phyloP scores from a whole-genome alignment of 2,329 filamentous ascomycete species.

The Calonectria pseudoreteaudii region DNA sequence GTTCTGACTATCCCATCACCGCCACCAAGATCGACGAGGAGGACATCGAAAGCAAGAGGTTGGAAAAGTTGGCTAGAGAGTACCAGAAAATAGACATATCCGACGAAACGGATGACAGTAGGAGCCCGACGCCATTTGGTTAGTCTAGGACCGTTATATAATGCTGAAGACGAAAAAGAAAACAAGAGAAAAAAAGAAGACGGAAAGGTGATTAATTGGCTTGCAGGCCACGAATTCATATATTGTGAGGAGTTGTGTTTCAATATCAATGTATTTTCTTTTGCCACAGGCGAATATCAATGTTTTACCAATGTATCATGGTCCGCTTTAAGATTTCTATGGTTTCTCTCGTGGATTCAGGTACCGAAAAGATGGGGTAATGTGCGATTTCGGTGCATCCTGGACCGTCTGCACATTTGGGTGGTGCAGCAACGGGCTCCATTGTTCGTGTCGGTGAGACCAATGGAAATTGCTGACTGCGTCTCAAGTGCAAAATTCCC shows the following conservation, averaged over 20 bases:
- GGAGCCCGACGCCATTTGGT: neutral
- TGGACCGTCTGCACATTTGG: neutral
- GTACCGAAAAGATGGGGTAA: neutral
- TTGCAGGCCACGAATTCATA: neutral
- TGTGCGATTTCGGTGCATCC: neutral
- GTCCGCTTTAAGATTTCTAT: too few relatives aligned
- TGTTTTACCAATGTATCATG: too few relatives aligned
- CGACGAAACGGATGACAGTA: neutral
- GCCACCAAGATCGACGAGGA: neutral
- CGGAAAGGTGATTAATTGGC: neutral
- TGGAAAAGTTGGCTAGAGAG: neutral
- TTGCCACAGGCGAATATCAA: neutral
- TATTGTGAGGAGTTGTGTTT: too few relatives aligned
- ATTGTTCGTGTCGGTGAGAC: neutral
- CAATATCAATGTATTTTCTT: neutral
- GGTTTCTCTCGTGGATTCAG: too few relatives aligned
- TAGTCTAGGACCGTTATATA: neutral
- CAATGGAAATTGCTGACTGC: neutral
- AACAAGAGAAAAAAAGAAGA: too few relatives aligned
- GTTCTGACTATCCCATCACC: neutral
- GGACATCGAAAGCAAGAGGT: neutral
- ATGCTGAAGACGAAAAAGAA: neutral
- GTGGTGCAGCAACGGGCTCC: neutral
- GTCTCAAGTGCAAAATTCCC: neutral
- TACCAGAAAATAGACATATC: neutral